A percentile compares a stretch with the other conserved stretches of the same genome.
Evolutionary conservation across 2,329 filamentous ascomycete species (phyloP).

Genomic region (Fusarium nanum): DNA sequence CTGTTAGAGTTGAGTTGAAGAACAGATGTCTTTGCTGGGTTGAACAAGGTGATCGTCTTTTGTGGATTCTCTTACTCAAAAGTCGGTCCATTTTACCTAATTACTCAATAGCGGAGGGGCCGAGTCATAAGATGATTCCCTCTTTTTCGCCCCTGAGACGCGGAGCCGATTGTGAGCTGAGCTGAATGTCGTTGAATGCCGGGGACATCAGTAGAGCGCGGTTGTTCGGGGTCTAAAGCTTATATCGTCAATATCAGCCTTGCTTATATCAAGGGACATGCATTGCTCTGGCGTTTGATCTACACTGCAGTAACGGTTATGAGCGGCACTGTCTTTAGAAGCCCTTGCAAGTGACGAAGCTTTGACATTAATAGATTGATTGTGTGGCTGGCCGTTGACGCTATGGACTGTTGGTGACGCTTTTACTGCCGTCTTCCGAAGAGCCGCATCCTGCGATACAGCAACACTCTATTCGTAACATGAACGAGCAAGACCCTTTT

Average conservation of each 20-base stretch:
- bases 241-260: neutral
- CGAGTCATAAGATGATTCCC: conserved; percentile 33
- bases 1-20: neutral
- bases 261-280: neutral
- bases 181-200: neutral
- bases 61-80: conserved; percentile 44
- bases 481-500: too few relatives aligned
- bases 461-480: too few relatives aligned
- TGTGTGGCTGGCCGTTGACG: too few relatives aligned
- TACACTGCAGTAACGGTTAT: neutral
- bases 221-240: conserved; percentile 6
- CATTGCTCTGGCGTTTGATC: neutral
- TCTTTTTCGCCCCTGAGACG: conserved; percentile 5
- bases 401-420: too few relatives aligned
- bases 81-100: conserved; percentile 45
- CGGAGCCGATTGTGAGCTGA: conserved; percentile 1
- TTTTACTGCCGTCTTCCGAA: too few relatives aligned
- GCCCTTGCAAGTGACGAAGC: too few relatives aligned
- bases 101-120: conserved; percentile 25
- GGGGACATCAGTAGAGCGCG: neutral
- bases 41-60: conserved; percentile 18
- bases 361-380: too few relatives aligned
- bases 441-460: too few relatives aligned
- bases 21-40: neutral
- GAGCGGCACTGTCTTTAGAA: neutral